phyloP scores from a whole-genome alignment of 352 stramenopile genomes.

The Globisporangium parvum region DNA sequence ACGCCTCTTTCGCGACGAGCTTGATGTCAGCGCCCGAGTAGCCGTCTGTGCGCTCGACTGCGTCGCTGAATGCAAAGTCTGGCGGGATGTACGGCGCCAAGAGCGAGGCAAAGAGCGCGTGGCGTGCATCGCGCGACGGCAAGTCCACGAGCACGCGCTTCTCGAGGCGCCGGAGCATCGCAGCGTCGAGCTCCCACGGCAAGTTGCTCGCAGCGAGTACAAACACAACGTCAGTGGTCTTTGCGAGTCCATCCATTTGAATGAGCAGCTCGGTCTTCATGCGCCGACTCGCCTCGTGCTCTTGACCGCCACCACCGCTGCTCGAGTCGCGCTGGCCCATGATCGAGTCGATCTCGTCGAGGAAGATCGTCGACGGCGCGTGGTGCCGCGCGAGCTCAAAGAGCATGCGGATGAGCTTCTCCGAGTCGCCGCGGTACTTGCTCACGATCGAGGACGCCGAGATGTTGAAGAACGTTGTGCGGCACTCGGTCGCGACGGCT shows the following conservation, averaged over 20 bases:
- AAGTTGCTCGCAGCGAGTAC: slow-evolving; percentile 79
- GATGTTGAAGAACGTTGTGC: slow-evolving; percentile 88
- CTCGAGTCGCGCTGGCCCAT: slow-evolving; percentile 83
- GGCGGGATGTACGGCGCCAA: slow-evolving; percentile 48
- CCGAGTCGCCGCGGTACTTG: slow-evolving; percentile 82
- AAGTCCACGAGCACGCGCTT: slow-evolving; percentile 80
- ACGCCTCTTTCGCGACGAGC: slow-evolving; percentile 79
- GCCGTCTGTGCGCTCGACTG: slow-evolving; percentile 49
- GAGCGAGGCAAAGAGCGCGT: slow-evolving; percentile 50
- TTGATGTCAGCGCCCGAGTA: slow-evolving; percentile 86
- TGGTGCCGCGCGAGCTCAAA: slow-evolving; percentile 81
- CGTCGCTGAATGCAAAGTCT: slow-evolving; percentile 45
- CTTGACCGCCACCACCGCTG: slow-evolving; percentile 45
- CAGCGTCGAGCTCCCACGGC: slow-evolving; percentile 73
- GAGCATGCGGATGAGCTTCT: slow-evolving; percentile 84
- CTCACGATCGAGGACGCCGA: slow-evolving; percentile 84
- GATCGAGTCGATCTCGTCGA: slow-evolving; percentile 87
- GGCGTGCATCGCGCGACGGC: slow-evolving; percentile 50
- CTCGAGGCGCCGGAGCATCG: slow-evolving; percentile 78
- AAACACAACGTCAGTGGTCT: slow-evolving; percentile 78
- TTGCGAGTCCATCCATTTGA: slow-evolving; percentile 81
- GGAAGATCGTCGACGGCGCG: slow-evolving; percentile 80
- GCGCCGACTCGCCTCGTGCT: slow-evolving; percentile 78
- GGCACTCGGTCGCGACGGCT: slow-evolving; percentile 78
- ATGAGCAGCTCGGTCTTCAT: slow-evolving; percentile 88